Evolutionary conservation across 768 basidiomycete species (phyloP).

Genomic region (Cubamyces lactineus): DNA sequence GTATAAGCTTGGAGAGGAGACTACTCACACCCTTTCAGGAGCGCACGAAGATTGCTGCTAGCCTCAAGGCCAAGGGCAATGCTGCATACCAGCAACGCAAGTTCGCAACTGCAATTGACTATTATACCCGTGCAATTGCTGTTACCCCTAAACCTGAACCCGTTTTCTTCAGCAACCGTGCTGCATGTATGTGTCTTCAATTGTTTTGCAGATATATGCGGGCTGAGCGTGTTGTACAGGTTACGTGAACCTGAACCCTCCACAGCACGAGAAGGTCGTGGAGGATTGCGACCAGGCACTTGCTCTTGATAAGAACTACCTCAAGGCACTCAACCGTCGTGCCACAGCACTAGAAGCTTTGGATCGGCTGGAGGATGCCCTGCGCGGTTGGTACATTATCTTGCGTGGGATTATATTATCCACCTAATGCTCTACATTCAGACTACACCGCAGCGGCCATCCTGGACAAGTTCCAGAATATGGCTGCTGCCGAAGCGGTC

Average conservation of each 20-base stretch:
- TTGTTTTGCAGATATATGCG: background rate
- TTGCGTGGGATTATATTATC: no score
- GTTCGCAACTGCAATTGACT: constrained; percentile 59
- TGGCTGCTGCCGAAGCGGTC: constrained; percentile 73
- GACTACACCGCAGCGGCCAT: constrained; percentile 98
- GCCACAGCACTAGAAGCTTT: constrained; percentile 84
- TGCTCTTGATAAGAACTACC: constrained; percentile 78
- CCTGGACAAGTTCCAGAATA: constrained; percentile 89
- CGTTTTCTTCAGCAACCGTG: constrained; percentile 96
- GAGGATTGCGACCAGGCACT: constrained; percentile 90
- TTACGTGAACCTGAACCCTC: constrained; percentile 89
- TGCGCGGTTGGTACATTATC: constrained; percentile 61
- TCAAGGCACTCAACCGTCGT: constrained; percentile 90
- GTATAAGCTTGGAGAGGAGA: background rate
- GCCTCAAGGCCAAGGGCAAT: constrained; percentile 75
- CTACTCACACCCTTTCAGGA: constrained; percentile 47
- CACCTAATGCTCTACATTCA: constrained; percentile 32
- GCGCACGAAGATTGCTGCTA: constrained; percentile 60
- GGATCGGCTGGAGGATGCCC: constrained; percentile 69
- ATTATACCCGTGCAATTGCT: constrained; percentile 77
- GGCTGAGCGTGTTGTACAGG: constrained; percentile 45
- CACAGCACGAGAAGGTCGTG: constrained; percentile 80
- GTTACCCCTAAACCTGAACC: constrained; percentile 81
- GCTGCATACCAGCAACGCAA: constrained; percentile 64
- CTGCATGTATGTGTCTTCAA: constrained; percentile 71